Conservation (phyloP, 257 asterid genomes). For the Henckelia pumila region DNA sequence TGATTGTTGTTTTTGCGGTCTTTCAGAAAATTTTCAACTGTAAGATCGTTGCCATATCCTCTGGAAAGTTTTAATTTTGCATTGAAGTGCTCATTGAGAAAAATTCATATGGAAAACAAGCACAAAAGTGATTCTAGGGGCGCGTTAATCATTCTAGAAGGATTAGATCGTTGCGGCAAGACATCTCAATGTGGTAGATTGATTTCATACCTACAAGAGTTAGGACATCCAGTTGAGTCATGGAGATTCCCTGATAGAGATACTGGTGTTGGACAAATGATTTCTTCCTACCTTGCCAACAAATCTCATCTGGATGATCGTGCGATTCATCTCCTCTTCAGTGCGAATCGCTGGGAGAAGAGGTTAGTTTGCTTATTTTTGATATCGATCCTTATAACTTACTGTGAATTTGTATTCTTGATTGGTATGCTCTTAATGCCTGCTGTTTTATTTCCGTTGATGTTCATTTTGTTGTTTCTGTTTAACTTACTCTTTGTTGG, state of each 20-base stretch:
- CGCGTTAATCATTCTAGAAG: slow-evolving; percentile 89
- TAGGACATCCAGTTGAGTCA: slow-evolving; percentile 70
- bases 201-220: slow-evolving; percentile 52
- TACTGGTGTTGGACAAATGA: slow-evolving; percentile 90
- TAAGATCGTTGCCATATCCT: slow-evolving; percentile 28
- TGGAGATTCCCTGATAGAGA: slow-evolving; percentile 97
- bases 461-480: too few relatives aligned
- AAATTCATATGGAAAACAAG: slow-evolving; percentile 61
- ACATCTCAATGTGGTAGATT: slow-evolving; percentile 74
- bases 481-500: too few relatives aligned
- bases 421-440: too few relatives aligned
- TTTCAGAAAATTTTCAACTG: slow-evolving; percentile 39
- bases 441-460: too few relatives aligned
- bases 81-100: slow-evolving; percentile 47
- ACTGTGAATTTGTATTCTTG: too few relatives aligned
- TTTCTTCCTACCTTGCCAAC: slow-evolving; percentile 81
- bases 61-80: slow-evolving; percentile 35
- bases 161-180: slow-evolving; percentile 90
- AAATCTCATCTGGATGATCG: slow-evolving; percentile 79
- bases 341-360: slow-evolving; percentile 97
- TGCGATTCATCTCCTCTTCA: slow-evolving; percentile 88
- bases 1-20: background rate
- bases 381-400: background rate
- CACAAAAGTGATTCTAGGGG: slow-evolving; percentile 58
- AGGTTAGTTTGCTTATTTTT: slow-evolving; percentile 42